phyloP scores from a whole-genome alignment of 2,329 filamentous ascomycete species.

The Fusarium vanettenii region DNA sequence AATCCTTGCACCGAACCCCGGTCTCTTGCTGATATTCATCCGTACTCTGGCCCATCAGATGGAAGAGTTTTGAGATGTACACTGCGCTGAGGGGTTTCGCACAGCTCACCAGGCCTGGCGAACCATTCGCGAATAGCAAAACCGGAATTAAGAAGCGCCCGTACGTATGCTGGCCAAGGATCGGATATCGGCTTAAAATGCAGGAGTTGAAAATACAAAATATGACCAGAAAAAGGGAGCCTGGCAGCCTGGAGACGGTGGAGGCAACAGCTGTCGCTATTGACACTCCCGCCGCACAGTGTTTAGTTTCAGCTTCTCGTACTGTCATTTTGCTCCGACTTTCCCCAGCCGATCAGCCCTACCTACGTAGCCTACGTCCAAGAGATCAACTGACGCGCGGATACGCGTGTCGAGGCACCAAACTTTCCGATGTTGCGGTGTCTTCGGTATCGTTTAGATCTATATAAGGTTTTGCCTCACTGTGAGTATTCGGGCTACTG shows the following conservation, averaged over 20 bases:
- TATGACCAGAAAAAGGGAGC: background rate
- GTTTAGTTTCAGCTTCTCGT: background rate
- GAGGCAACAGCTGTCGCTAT: background rate
- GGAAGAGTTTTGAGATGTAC: background rate
- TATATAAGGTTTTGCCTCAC: background rate
- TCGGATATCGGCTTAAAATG: background rate
- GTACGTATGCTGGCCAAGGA: background rate
- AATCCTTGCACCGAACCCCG: conserved; percentile 9
- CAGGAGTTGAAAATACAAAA: background rate
- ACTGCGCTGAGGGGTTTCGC: background rate
- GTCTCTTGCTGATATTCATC: background rate
- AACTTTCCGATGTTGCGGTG: background rate
- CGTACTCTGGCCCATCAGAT: background rate
- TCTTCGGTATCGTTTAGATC: background rate
- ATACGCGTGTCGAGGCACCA: background rate
- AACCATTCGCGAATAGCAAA: background rate
- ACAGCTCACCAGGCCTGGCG: background rate
- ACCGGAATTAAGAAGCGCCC: background rate
- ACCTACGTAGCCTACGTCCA: background rate
- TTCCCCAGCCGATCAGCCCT: background rate
- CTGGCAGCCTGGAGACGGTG: background rate
- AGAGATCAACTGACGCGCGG: background rate
- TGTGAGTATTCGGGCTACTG: background rate
- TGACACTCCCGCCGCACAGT: background rate
- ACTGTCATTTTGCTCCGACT: background rate